Conservation (phyloP, 352 stramenopile species). For the Globisporangium spiculum region DNA sequence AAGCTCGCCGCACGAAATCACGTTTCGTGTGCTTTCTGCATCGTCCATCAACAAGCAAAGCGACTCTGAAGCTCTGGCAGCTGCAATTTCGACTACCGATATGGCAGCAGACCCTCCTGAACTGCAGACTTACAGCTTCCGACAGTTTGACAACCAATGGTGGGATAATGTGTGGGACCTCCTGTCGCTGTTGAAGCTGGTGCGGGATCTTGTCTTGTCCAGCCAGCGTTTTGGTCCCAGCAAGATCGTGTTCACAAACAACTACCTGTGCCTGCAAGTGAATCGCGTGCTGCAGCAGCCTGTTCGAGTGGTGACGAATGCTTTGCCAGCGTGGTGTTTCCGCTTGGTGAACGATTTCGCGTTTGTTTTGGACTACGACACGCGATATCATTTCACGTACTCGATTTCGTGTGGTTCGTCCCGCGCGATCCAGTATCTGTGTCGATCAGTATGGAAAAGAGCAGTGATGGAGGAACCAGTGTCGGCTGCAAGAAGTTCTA, state of each 20-base stretch:
- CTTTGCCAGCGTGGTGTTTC: slow-evolving; percentile 54
- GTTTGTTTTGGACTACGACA: slow-evolving; percentile 69
- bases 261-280: slow-evolving; percentile 57
- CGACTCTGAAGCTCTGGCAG: neutral
- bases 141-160: slow-evolving; percentile 17
- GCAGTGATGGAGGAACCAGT: slow-evolving; percentile 49
- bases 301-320: slow-evolving; percentile 60
- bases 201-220: slow-evolving; percentile 26
- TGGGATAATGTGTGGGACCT: slow-evolving; percentile 70
- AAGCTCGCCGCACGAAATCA: slow-evolving; percentile 47
- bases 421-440: slow-evolving; percentile 67
- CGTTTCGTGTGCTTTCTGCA: slow-evolving; percentile 37
- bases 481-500: neutral
- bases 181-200: slow-evolving; percentile 42
- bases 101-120: neutral
- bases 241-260: slow-evolving; percentile 46
- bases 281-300: slow-evolving; percentile 54
- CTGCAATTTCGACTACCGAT: neutral
- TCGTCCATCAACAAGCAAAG: slow-evolving; percentile 8
- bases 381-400: slow-evolving; percentile 64
- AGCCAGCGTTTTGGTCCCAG: neutral
- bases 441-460: slow-evolving; percentile 61
- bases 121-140: neutral
- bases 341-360: slow-evolving; percentile 49
- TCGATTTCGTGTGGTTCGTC: slow-evolving; percentile 62